Conservation (phyloP, 306 rosid genomes). For the Acacia melanoxylon region DNA sequence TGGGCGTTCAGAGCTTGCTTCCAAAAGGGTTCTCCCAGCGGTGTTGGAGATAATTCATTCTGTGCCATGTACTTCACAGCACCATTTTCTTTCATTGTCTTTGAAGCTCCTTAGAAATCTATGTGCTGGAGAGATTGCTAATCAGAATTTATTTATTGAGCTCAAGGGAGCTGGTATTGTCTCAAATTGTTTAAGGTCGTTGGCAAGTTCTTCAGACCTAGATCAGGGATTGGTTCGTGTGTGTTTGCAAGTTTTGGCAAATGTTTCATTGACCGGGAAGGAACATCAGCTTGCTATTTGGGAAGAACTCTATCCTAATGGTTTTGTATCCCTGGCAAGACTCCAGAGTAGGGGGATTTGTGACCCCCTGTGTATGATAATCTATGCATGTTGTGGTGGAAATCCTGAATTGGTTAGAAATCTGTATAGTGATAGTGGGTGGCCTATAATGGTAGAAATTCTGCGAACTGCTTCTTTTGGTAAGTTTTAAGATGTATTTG, state of each 20-base stretch:
- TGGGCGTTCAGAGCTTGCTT: conserved; percentile 54
- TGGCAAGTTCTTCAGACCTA: conserved; percentile 29
- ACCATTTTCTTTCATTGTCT: conserved; percentile 35
- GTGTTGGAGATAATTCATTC: conserved; percentile 40
- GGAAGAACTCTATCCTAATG: conserved; percentile 45
- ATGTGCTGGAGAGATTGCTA: conserved; percentile 65
- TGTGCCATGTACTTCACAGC: conserved; percentile 27
- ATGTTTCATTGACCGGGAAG: conserved; percentile 75
- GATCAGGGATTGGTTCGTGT: conserved; percentile 45
- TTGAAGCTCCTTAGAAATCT: conserved; percentile 67
- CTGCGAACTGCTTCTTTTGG: conserved; percentile 59
- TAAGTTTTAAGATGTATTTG: conserved; percentile 14
- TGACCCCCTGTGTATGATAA: conserved; percentile 74
- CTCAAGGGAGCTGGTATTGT: conserved; percentile 50
- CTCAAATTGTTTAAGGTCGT: conserved; percentile 41
- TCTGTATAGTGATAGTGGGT: conserved; percentile 51
- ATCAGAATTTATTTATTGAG: conserved; percentile 59
- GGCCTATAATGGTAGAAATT: conserved; percentile 50
- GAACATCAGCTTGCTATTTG: conserved; percentile 61
- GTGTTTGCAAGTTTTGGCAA: conserved; percentile 79
- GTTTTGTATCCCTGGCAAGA: conserved; percentile 51
- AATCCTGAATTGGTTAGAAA: conserved; percentile 40
- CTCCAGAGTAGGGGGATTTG: conserved; percentile 45
- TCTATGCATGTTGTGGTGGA: conserved; percentile 59
- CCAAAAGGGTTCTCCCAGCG: conserved; percentile 41